Evolutionary conservation across 768 basidiomycete species (phyloP), one percentile per base, ranked within the genome.

Genomic region (Chalciporus chontae): DNA sequence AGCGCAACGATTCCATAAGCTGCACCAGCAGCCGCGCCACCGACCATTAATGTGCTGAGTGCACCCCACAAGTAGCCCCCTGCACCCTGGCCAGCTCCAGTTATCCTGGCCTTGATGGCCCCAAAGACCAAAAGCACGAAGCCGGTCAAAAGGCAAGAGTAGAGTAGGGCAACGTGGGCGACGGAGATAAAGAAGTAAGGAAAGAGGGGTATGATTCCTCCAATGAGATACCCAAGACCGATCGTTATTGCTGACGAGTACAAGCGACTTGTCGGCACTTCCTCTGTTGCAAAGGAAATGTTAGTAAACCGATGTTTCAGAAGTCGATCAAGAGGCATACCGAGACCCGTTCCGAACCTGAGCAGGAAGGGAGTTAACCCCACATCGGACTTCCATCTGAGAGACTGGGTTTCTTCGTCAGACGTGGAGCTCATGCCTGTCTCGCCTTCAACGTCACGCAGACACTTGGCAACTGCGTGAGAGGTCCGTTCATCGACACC

Each of bases 201-300:
- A 9, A 94, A 58, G 31, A 99, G 79, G 0, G 96, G 96, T 60
- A 98, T 89, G 48, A 94, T 75, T 26, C 96, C 96, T 40, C 96
- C 96, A 47, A 95, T 45, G 54, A 94, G 85, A 73, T 98, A 95
- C 11, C 93, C 92, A 63, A 92, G 78, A 53, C 95, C 96, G 63
- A 99, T 98, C 0, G 95, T 98, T 56, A 95, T 78, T 2, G 95
- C 95, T 1, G 92, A 94, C 31, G 85, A 77, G 72, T 93, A 97
- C 55, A 96, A 74, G 23, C 96, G 80, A 18, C 77, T 76, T 15
- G 82, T 81, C 1, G 94, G 90, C 31, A 96, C 80, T 69, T 98
- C 95, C 77, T 96, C 94, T 87, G 65, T 45, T 13, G 17, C 31
- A 7, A 45, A 27, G 26, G 53, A 15, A 17, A 10, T 8, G 37